Percentiles rank a stretch among this genome's conserved stretches.
These are phyloP conservation scores for Diaporthe batatas DNA, from an alignment of 2,329 filamentous ascomycete genomes.

Conservation along the genomic window DNA sequence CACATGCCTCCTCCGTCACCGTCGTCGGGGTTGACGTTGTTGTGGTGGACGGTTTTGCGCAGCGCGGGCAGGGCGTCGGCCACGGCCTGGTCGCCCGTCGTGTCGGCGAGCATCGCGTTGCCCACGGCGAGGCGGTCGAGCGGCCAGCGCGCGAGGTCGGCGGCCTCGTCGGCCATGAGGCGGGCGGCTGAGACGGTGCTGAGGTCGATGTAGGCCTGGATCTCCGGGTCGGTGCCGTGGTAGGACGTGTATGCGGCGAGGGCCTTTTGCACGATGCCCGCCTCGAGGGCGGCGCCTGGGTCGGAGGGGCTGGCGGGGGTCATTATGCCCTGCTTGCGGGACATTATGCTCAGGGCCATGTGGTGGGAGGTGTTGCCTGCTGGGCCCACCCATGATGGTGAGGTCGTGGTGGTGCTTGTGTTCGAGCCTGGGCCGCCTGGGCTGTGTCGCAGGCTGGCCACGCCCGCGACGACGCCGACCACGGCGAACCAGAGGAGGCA, in stretches of 20 bases:
- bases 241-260: neutral
- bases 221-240: neutral
- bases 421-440: too few relatives aligned
- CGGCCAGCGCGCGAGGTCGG: neutral
- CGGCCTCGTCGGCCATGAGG: neutral
- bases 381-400: too few relatives aligned
- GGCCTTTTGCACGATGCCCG: constrained; percentile 37
- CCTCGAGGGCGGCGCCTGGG: constrained; percentile 33
- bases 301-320: neutral
- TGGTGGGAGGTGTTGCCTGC: neutral
- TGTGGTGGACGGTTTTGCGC: constrained; percentile 1
- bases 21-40: constrained; percentile 45
- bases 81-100: too few relatives aligned
- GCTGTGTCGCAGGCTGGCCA: neutral
- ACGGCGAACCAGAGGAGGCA: neutral
- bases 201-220: neutral
- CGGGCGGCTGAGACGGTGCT: neutral
- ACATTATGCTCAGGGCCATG: constrained; percentile 38
- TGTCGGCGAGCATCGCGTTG: constrained; percentile 3
- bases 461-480: neutral
- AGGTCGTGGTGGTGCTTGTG: too few relatives aligned
- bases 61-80: neutral
- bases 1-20: constrained; percentile 50
- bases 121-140: constrained; percentile 29
- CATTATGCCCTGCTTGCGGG: constrained; percentile 39